Percentiles rank a stretch among this genome's conserved stretches.
These are phyloP conservation scores for Cyclotella cryptica DNA, from an alignment of 108 stramenopile species.

Conservation along the genomic window DNA sequence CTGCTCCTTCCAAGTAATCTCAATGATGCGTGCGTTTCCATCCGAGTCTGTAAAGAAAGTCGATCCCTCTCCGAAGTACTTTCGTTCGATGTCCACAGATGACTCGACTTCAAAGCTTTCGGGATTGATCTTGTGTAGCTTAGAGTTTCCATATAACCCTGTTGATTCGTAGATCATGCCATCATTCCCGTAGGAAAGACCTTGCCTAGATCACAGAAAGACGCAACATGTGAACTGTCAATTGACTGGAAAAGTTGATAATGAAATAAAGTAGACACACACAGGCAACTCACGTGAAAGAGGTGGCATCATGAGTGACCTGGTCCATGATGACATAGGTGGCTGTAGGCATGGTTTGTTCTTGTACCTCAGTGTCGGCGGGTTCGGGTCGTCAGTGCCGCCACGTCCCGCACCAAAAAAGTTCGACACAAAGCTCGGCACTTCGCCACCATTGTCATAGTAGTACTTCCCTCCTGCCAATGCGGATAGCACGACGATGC, in stretches of 20 bases:
- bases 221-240: background rate
- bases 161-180: conserved; percentile 76
- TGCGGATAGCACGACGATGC: background rate
- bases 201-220: conserved; percentile 59
- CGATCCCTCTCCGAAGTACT: conserved; percentile 85
- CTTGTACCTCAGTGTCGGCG: background rate
- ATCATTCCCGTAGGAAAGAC: conserved; percentile 71
- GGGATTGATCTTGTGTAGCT: conserved; percentile 70
- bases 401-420: background rate
- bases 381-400: background rate
- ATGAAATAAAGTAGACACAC: background rate
- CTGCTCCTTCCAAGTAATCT: conserved; percentile 77
- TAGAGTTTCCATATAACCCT: conserved; percentile 73
- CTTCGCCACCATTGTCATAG: background rate
- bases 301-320: conserved; percentile 59
- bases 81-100: conserved; percentile 49
- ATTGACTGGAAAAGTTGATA: background rate
- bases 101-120: conserved; percentile 62
- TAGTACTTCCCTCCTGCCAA: background rate
- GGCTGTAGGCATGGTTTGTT: background rate
- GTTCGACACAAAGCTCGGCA: background rate
- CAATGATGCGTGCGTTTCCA: conserved; percentile 55
- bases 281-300: conserved; percentile 69
- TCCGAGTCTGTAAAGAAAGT: conserved; percentile 55
- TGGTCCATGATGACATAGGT: conserved; percentile 64